phyloP scores from a whole-genome alignment of 2,329 filamentous ascomycete species.

The Phaeosphaeriaceae sp. region DNA sequence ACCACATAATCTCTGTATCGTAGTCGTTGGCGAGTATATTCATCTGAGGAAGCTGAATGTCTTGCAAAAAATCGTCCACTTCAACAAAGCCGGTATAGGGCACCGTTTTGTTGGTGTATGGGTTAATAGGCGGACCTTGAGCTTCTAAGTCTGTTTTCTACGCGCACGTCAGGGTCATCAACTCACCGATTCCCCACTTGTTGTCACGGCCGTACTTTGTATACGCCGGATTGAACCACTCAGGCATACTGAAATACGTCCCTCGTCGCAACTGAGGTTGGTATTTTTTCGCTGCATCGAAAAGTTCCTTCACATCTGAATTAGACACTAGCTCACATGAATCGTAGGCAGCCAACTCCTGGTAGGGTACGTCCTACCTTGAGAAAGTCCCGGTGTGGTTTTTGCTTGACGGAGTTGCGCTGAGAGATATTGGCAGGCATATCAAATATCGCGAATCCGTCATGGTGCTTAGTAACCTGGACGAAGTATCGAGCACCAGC shows the following conservation, averaged over 20 bases:
- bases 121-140: neutral
- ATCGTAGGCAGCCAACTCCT: neutral
- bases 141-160: too few relatives aligned
- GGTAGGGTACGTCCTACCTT: neutral
- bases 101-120: conserved; percentile 50
- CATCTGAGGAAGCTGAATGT: conserved; percentile 54
- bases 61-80: conserved; percentile 49
- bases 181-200: too few relatives aligned
- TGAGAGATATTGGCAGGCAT: conserved; percentile 47
- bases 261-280: conserved; percentile 53
- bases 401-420: conserved; percentile 50
- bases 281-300: conserved; percentile 50
- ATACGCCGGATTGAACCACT: conserved; percentile 57
- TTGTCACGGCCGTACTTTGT: conserved; percentile 33
- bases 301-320: conserved; percentile 42
- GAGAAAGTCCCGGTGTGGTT: conserved; percentile 50
- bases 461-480: conserved; percentile 47
- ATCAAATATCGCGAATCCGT: conserved; percentile 55
- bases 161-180: too few relatives aligned
- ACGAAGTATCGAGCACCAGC: conserved; percentile 58
- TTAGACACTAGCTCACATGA: neutral
- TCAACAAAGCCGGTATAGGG: conserved; percentile 53
- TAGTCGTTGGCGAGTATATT: conserved; percentile 50
- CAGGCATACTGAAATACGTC: conserved; percentile 54
- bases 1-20: conserved; percentile 57